Conservation (phyloP, 176 grass and related monocot genomes). For the Oryza meyeriana region DNA sequence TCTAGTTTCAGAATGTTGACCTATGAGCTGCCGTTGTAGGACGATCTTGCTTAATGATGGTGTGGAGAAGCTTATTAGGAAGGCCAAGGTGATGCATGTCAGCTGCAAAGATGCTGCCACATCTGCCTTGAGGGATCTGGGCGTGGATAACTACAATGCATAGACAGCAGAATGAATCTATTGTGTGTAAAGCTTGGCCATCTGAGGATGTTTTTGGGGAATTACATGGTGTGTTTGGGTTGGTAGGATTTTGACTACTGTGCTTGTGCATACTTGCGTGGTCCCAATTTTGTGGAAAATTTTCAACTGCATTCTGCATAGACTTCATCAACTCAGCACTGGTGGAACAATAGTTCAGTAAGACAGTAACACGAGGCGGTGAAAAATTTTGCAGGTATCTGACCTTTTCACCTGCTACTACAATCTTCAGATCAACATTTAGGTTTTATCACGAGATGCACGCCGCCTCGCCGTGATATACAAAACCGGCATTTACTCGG, state of each 20-base stretch:
- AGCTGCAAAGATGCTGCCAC: slow-evolving; percentile 86
- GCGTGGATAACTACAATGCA: slow-evolving; percentile 73
- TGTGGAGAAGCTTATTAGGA: slow-evolving; percentile 80
- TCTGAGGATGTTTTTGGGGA: background rate
- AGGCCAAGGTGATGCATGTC: slow-evolving; percentile 63
- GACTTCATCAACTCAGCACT: background rate
- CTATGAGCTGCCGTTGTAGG: slow-evolving; percentile 36
- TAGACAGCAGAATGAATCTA: slow-evolving; percentile 27
- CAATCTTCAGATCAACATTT: background rate
- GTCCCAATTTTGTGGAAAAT: background rate
- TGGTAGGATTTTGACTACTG: background rate
- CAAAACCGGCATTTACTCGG: too few species aligned
- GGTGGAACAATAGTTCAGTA: background rate
- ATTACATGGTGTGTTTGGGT: background rate
- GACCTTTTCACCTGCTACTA: background rate
- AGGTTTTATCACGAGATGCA: too few species aligned
- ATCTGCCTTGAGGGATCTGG: slow-evolving; percentile 84
- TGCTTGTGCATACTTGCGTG: background rate
- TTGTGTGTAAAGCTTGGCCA: background rate
- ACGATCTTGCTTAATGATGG: slow-evolving; percentile 68
- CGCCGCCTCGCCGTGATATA: too few species aligned
- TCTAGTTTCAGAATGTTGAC: background rate
- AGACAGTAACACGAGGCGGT: background rate
- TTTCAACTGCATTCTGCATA: background rate
- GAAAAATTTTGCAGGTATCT: background rate